Evolutionary conservation across 768 basidiomycete species (phyloP), one percentile per base, ranked within the genome.

Genomic region (Boletellus sp.): DNA sequence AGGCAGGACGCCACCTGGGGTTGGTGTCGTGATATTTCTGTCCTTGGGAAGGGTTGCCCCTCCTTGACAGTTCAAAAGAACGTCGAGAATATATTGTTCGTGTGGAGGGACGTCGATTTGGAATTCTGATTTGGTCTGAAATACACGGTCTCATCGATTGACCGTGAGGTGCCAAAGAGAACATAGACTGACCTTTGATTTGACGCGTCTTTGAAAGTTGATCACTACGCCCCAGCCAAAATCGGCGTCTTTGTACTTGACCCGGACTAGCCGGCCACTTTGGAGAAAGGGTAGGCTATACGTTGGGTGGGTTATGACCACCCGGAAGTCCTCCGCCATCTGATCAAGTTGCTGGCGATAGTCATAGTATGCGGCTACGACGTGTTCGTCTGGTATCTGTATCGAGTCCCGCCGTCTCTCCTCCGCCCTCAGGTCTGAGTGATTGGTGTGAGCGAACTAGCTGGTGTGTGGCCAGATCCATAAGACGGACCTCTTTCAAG

Each of bases 171-270:
- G 42, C 15, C 0, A 20, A 26, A 35, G 32, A 38, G 20, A 38
- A 24, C 1, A 4, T 1, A 42, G 5, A 58, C 72, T 20, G 53
- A 85, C 91, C 74, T 93, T 95, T 15, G 87, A 79, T n/a, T 84
- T 81, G 19, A 84, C 58, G 0, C 94, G 82, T 68, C 96, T 96
- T 64, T 90, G 85, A 62, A 84, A 97, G 65, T 93, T 94, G 62
- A 97, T 79, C 45, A 98, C 81, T 37, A 93, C 81, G 34, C 95
- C 95, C 96, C 96, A 98, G 10, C 95, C 95, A 67, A 95, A 98
- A 69, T 99, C 89, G 13, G 85, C 72, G 34, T 87, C 85, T 54
- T 85, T 81, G 65, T 96, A 79, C 63, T 88, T 88, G 59, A 99
- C 79, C 62, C 88, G 89, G 42, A 98, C 89, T n/a, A 98, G 75